Evolutionary conservation across 2,329 filamentous ascomycete species (phyloP).

Genomic region (Parastagonospora avenae): DNA sequence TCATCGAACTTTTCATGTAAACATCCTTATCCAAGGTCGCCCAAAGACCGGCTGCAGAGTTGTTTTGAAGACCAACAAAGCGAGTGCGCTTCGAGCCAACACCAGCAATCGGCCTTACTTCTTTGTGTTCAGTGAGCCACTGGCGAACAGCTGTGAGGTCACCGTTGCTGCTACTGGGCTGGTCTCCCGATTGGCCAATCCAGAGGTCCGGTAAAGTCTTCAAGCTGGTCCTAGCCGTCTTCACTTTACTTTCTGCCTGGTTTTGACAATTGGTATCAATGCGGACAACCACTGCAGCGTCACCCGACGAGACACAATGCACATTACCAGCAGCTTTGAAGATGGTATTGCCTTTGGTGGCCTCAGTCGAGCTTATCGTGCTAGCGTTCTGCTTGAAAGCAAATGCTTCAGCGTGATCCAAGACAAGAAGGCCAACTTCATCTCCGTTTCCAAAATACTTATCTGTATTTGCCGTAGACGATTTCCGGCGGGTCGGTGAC

Average conservation of each 20-base stretch:
- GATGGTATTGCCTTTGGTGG: conserved; percentile 33
- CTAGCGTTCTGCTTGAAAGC: conserved; percentile 52
- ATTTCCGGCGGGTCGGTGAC: conserved; percentile 32
- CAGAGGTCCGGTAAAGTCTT: conserved; percentile 51
- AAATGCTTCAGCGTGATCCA: conserved; percentile 56
- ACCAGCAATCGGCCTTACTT: conserved; percentile 54
- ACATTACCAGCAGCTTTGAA: conserved; percentile 41
- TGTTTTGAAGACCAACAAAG: conserved; percentile 55
- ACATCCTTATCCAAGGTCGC: conserved; percentile 57
- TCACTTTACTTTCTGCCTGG: conserved; percentile 20
- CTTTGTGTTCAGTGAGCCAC: conserved; percentile 52
- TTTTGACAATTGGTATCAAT: conserved; percentile 15
- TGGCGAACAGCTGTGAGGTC: conserved; percentile 38
- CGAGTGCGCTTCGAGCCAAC: conserved; percentile 54
- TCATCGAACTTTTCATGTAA: conserved; percentile 44
- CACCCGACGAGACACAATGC: conserved; percentile 42
- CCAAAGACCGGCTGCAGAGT: conserved; percentile 50
- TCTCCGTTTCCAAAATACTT: conserved; percentile 39
- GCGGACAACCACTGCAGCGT: conserved; percentile 38
- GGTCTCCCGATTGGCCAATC: conserved; percentile 19
- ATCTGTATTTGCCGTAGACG: conserved; percentile 28
- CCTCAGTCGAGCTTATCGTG: conserved; percentile 50
- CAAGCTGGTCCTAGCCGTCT: conserved; percentile 45
- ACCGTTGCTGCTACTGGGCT: conserved; percentile 5
- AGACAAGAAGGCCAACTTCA: conserved; percentile 50